Evolutionary conservation across 192 early-diverging fungal species (phyloP), one percentile per base, ranked within the genome.

Genomic region (Lobosporangium transversale): DNA sequence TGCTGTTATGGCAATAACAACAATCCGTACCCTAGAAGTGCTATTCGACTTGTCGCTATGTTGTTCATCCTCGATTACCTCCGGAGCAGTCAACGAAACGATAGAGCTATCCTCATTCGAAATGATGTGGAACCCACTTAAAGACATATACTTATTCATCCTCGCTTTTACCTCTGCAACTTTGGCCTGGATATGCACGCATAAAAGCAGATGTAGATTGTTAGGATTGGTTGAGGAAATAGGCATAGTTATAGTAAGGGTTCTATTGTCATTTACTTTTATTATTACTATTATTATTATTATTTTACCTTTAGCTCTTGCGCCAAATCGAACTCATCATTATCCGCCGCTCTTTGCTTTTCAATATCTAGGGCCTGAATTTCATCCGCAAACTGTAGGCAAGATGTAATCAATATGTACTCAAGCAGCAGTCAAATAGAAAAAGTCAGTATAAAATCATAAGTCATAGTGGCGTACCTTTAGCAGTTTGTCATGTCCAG

Each of bases 321-420:
- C 5, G 93, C 93, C 57, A 84, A 71, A 51, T 93, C 92, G 70
- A 90, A 94, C 24, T 94, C 92, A 66, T 94, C 92, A 21, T 78
- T 69, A 53, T 88, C 79, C 20, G 89, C 86, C 11, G 89, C 89
- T 29, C 83, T 65, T 23, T 69, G 67, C 67, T 93, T 93, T 31
- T 81, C 59, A 60, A 70, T 60, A 26, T 89, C 81, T 20, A 91
- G 42, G 48, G 79, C 51, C 26, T 82, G 79, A 47, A 90, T 78
- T 63, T 89, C 84, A 21, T 55, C 52, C 50, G 68, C 76, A 32
- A 55, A 62, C 71, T 71, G 53, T 12, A 52, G 21, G 26, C 23
- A 29, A 30, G 24, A 27, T 15, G 21, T 8, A 3, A 18, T 58
- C 26, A 58, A 0, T 31, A 47, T n/a, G n/a, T n/a, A n/a, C n/a